Evolutionary conservation across 202 grass and related monocot genomes (phyloP).

Genomic region (Eragrostis tef): DNA sequence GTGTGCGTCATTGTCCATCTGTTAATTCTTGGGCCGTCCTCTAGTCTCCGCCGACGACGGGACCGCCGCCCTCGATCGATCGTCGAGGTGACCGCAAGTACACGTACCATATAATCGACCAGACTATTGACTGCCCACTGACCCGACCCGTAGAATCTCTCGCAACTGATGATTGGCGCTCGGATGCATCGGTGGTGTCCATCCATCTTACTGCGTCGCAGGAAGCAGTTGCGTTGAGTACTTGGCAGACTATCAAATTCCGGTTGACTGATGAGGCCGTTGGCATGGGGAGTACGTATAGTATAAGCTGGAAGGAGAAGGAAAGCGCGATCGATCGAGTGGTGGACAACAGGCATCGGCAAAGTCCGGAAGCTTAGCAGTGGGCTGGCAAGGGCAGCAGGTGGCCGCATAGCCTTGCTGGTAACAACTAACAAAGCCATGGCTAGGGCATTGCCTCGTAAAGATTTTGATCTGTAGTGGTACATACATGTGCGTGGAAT

Average conservation of each 20-base stretch:
- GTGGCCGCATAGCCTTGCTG: neutral
- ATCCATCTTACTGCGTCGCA: too few species aligned
- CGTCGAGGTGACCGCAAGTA: constrained; percentile 42
- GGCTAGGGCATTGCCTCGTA: neutral
- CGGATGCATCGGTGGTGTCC: too few species aligned
- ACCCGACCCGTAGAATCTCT: too few species aligned
- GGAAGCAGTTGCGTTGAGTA: too few species aligned
- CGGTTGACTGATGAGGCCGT: too few species aligned
- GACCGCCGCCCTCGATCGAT: neutral
- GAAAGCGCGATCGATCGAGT: neutral
- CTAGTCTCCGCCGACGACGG: constrained; percentile 18
- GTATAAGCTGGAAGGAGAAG: neutral
- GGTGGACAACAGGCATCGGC: neutral
- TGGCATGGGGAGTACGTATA: too few species aligned
- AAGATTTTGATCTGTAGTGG: neutral
- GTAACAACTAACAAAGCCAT: neutral
- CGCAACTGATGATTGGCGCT: too few species aligned
- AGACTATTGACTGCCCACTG: too few species aligned
- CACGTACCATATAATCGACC: neutral
- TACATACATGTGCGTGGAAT: neutral
- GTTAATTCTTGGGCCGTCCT: constrained; percentile 43
- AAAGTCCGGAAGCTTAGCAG: neutral
- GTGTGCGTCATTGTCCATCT: constrained; percentile 49
- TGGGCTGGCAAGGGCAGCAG: neutral
- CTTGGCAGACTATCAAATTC: too few species aligned